Evolutionary conservation across 768 basidiomycete genomes (phyloP).

Genomic region (Auriscalpium vulgare): DNA sequence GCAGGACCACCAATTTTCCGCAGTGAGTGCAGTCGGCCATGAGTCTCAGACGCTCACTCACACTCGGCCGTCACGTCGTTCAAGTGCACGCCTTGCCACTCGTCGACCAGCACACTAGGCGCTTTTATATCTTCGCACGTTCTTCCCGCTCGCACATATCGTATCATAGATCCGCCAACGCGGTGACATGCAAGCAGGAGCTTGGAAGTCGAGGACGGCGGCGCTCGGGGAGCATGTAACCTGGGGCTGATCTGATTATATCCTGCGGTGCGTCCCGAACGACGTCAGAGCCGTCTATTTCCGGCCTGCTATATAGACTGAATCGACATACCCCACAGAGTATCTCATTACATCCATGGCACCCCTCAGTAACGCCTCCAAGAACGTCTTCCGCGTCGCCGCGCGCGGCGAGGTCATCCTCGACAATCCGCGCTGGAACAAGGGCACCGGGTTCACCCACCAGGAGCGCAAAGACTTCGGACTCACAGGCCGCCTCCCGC

Average conservation of each 20-base stretch:
- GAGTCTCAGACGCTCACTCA: too few species aligned
- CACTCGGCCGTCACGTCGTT: too few species aligned
- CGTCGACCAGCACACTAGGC: too few species aligned
- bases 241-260: too few species aligned
- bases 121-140: too few species aligned
- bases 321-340: not conserved
- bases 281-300: not conserved
- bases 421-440: constrained; percentile 62
- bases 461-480: constrained; percentile 67
- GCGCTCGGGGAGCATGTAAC: not conserved
- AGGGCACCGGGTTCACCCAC: constrained; percentile 69
- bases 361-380: not conserved
- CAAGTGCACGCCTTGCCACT: too few species aligned
- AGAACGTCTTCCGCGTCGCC: constrained; percentile 31
- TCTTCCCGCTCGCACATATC: not conserved
- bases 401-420: constrained; percentile 58
- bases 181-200: not conserved
- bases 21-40: too few species aligned
- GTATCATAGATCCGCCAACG: not conserved
- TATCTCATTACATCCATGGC: not conserved
- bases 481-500: constrained; percentile 30
- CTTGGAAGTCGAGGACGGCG: not conserved
- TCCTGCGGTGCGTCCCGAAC: not conserved
- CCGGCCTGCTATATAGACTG: not conserved
- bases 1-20: too few species aligned